Conservation (phyloP, 2,329 filamentous ascomycete species). For the Thielaviopsis euricoi region DNA sequence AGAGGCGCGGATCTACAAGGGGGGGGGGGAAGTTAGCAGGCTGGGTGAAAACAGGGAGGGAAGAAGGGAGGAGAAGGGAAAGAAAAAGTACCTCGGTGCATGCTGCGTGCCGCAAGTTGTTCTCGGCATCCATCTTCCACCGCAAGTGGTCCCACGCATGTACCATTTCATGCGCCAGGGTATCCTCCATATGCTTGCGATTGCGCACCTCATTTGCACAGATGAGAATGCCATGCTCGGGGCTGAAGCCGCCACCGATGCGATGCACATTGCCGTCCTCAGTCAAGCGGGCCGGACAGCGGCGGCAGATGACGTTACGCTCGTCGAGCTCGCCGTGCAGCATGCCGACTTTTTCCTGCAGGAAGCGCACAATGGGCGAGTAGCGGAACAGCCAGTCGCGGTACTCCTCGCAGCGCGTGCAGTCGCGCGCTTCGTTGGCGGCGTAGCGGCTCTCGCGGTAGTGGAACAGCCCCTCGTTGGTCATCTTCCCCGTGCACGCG, state of each 20-base stretch:
- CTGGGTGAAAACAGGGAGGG: too few species aligned
- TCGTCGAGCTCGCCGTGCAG: constrained; percentile 61
- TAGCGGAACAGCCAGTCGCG: constrained; percentile 72
- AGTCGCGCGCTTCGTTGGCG: constrained; percentile 61
- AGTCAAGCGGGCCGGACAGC: constrained; percentile 48
- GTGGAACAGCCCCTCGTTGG: constrained; percentile 48
- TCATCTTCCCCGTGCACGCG: constrained; percentile 60
- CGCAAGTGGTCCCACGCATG: constrained; percentile 88
- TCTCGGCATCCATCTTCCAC: constrained; percentile 75
- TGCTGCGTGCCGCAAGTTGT: constrained; percentile 70
- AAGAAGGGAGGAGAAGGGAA: not conserved
- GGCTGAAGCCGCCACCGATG: constrained; percentile 67
- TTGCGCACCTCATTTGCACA: constrained; percentile 84
- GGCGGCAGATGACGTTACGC: constrained; percentile 64
- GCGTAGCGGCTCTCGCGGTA: constrained; percentile 66
- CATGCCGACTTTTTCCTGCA: constrained; percentile 63
- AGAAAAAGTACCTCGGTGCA: constrained; percentile 60
- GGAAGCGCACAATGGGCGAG: constrained; percentile 74
- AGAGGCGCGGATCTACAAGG: constrained; percentile 64
- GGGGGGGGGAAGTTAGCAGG: constrained; percentile 11
- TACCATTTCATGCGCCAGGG: constrained; percentile 91
- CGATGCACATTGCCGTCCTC: constrained; percentile 45
- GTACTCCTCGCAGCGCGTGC: constrained; percentile 62
- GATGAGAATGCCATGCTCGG: constrained; percentile 72
- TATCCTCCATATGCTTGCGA: constrained; percentile 75